phyloP scores from a whole-genome alignment of 2,329 filamentous ascomycete species.

The Colletotrichum tanaceti region DNA sequence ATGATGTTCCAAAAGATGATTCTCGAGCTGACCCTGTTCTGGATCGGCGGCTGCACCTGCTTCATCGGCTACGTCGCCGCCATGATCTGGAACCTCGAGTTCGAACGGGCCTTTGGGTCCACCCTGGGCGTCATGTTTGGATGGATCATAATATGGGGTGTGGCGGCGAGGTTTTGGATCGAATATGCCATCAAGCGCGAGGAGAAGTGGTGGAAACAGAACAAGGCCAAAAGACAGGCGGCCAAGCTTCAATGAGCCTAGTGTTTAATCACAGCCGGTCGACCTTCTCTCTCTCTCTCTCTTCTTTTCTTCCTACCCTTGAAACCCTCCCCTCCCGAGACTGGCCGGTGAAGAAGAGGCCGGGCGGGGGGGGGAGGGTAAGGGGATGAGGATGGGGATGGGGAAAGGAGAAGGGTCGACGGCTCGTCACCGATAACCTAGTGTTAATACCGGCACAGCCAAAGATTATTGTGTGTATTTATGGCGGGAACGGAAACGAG shows the following conservation, averaged over 20 bases:
- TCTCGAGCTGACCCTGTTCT: constrained; percentile 36
- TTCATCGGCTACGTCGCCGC: constrained; percentile 34
- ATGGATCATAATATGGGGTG: constrained; percentile 38
- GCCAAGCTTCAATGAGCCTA: constrained; percentile 38
- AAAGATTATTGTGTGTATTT: constrained; percentile 25
- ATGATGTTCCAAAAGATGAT: constrained; percentile 40
- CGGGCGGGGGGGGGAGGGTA: not conserved
- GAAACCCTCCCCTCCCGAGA: no score
- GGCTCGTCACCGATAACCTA: constrained; percentile 25
- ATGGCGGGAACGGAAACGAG: constrained; percentile 19
- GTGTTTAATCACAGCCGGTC: constrained; percentile 36
- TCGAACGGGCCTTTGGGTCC: constrained; percentile 36
- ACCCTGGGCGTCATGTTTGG: constrained; percentile 33
- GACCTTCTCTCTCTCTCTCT: no score
- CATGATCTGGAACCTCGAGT: constrained; percentile 38
- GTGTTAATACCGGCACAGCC: constrained; percentile 33
- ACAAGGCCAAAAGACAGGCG: constrained; percentile 33
- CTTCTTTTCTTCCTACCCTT: no score
- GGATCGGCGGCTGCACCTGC: constrained; percentile 35
- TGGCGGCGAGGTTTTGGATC: constrained; percentile 33
- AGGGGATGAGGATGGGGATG: no score
- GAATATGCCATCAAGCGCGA: constrained; percentile 35
- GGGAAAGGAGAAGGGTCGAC: no score
- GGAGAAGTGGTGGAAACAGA: constrained; percentile 38
- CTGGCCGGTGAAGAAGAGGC: not conserved